These are phyloP conservation scores for Trapa bicornis DNA, from an alignment of 345 rosid species.

Conservation along the genomic window DNA sequence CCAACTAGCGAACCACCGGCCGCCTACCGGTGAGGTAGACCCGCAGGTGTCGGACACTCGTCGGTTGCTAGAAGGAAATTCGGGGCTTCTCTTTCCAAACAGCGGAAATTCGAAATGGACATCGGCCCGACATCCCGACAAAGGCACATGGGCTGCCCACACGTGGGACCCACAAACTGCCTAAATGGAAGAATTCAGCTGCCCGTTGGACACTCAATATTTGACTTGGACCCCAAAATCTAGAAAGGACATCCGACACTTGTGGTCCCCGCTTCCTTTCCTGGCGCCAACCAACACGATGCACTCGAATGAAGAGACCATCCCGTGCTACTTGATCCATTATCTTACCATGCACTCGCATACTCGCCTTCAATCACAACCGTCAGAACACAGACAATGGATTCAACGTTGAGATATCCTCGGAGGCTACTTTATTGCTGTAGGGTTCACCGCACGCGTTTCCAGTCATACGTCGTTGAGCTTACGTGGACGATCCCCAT, in stretches of 20 bases:
- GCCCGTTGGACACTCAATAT: not conserved
- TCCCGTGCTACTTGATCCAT: not conserved
- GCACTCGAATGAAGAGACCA: not conserved
- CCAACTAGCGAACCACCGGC: not conserved
- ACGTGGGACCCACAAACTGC: not conserved
- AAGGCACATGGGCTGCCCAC: not conserved
- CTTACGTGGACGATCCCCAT: constrained; percentile 28
- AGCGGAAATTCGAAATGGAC: not conserved
- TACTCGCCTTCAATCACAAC: not conserved
- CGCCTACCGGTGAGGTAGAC: not conserved
- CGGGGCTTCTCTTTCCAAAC: not conserved
- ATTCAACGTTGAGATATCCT: not conserved
- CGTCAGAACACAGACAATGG: not conserved
- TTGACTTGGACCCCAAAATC: not conserved
- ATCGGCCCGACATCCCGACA: not conserved
- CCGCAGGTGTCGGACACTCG: not conserved
- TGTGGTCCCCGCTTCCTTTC: not conserved
- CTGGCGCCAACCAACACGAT: not conserved
- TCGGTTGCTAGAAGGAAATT: not conserved
- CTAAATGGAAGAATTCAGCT: not conserved
- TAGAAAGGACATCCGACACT: not conserved
- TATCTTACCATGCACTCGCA: not conserved
- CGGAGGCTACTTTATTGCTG: not conserved
- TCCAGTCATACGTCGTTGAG: constrained; percentile 10
- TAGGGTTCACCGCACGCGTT: constrained; percentile 12